Evolutionary conservation across 352 stramenopile genomes (phyloP), one percentile per base, ranked within the genome.

Genomic region (Pythium angustatum): DNA sequence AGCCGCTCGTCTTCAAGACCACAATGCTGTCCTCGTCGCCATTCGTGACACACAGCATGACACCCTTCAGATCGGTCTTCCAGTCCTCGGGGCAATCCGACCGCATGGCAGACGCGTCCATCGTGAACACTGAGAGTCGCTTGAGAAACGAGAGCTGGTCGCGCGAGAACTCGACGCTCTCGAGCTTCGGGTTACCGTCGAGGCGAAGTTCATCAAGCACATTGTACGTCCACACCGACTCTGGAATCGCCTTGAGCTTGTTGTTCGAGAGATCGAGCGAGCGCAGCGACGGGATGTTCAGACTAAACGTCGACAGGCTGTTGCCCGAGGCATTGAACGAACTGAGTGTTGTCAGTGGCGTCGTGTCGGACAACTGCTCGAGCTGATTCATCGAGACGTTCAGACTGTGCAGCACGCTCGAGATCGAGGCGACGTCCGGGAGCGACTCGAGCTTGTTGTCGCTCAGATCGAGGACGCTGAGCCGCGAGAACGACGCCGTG

Each of bases 281-380:
- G 4, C 62, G 62, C 5, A 69, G 36, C 6, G 12, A 36, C 8
- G 62, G 62, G 27, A 60, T 34, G 11, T 22, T 38, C 6, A 69
- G 47, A 21, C n/a, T 54, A 38, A 69, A 64, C 3, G 22, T 49
- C 6, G 38, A 27, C 5, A 69, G 21, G 5, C 24, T 43, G 31
- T 69, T 69, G n/a, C n/a, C 26, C 30, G 62, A 69, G 1, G 41
- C 49, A 34, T 69, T 69, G 34, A 69, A 58, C n/a, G 31, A 21
- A 2, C 22, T 60, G 40, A 69, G 34, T 5, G 53, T 59, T 2
- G 11, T 38, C 24, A 68, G 10, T 8, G 43, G 24, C 15, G 34
- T 45, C 19, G 15, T 27, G 11, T 40, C 28, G 6, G 43, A 28
- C 17, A 69, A 21, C 38, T 24, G 47, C 27, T 41, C 34, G 17